Conservation (phyloP, 176 grass and related monocot species). For the Musa troglodytarum region DNA sequence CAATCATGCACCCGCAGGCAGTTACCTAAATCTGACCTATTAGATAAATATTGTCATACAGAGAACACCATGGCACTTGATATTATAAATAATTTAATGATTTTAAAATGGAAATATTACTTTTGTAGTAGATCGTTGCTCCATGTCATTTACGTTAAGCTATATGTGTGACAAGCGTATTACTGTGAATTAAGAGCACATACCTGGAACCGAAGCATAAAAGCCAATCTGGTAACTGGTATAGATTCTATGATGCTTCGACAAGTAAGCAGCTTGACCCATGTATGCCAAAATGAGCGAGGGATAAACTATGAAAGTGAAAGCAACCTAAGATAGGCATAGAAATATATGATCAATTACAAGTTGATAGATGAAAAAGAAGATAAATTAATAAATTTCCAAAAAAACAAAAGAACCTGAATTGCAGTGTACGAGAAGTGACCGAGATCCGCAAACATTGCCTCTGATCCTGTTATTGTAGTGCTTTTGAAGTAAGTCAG, state of each 20-base stretch:
- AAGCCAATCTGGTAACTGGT: slow-evolving; percentile 82
- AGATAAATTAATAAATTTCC: background rate
- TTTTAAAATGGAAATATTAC: no score
- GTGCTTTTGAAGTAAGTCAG: background rate
- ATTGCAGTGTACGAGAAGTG: slow-evolving; percentile 96
- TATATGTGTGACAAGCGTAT: no score
- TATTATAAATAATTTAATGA: no score
- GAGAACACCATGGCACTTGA: no score
- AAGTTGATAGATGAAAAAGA: slow-evolving; percentile 11
- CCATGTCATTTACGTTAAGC: no score
- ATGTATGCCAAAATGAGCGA: slow-evolving; percentile 94
- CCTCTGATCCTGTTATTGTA: slow-evolving; percentile 68
- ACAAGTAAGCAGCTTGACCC: slow-evolving; percentile 98
- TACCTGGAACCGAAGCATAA: slow-evolving; percentile 96
- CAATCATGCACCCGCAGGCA: no score
- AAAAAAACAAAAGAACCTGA: slow-evolving; percentile 43
- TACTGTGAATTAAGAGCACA: background rate
- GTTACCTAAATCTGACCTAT: no score
- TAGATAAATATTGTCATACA: no score
- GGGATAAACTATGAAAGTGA: slow-evolving; percentile 86
- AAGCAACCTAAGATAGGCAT: slow-evolving; percentile 57
- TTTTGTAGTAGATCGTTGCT: no score
- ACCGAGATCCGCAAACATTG: slow-evolving; percentile 98
- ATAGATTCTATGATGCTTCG: slow-evolving; percentile 64
- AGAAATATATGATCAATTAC: background rate